phyloP scores from a whole-genome alignment of 805 yeast genomes.

The Scheffersomyces lignosus region DNA sequence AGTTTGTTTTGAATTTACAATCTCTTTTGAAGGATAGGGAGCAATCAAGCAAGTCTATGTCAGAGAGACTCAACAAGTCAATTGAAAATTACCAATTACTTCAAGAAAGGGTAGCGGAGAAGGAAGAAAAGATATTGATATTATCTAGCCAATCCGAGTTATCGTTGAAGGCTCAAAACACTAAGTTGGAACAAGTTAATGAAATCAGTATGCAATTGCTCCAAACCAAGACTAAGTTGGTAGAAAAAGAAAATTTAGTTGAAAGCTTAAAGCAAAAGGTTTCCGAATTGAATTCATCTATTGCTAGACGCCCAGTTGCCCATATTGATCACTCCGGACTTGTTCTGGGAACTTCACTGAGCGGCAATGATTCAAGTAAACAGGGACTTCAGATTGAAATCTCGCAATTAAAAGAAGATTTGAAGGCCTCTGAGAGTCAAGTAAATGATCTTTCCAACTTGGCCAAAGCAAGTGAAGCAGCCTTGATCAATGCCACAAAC shows the following conservation, averaged over 20 bases:
- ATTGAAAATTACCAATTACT: slow-evolving; percentile 46
- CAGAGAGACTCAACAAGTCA: slow-evolving; percentile 49
- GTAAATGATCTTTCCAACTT: slow-evolving; percentile 62
- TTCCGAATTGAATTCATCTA: slow-evolving; percentile 8
- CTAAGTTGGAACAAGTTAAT: slow-evolving; percentile 59
- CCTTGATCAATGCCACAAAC: slow-evolving; percentile 53
- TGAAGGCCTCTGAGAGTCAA: slow-evolving; percentile 57
- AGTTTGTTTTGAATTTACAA: slow-evolving; percentile 61
- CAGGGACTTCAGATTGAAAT: slow-evolving; percentile 29
- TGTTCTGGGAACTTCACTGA: neutral
- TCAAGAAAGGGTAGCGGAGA: slow-evolving; percentile 48
- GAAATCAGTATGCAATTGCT: slow-evolving; percentile 47
- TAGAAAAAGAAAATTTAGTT: slow-evolving; percentile 38
- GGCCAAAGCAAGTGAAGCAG: slow-evolving; percentile 65
- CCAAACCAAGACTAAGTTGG: slow-evolving; percentile 41
- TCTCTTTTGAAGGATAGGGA: slow-evolving; percentile 63
- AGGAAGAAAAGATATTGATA: slow-evolving; percentile 54
- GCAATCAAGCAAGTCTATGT: slow-evolving; percentile 46
- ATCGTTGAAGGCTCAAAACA: slow-evolving; percentile 52
- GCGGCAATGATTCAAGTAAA: slow-evolving; percentile 6
- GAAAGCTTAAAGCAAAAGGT: slow-evolving; percentile 42
- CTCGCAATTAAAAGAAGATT: slow-evolving; percentile 51
- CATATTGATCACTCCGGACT: neutral
- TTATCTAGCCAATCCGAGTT: slow-evolving; percentile 57
- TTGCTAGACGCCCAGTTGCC: slow-evolving; percentile 5